Evolutionary conservation across 805 yeast genomes (phyloP), one percentile per base, ranked within the genome.

Genomic region (Candida morakotiae): DNA sequence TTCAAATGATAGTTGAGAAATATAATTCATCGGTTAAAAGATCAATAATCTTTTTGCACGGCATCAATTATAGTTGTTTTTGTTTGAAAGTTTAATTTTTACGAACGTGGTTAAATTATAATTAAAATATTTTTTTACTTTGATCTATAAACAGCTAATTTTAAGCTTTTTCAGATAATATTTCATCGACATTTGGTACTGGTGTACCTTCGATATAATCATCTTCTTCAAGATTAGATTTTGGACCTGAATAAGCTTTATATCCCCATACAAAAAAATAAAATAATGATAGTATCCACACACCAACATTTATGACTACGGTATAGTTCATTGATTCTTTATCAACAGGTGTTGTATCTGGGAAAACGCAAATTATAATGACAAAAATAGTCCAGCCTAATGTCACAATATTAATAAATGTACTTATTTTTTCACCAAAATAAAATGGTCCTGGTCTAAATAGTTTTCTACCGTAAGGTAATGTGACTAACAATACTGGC

Each of bases 381-480:
- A 74, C 70, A 47, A 71, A 83, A 0, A 52, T 43, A 35, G 75
- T 70, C 69, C 78, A 83, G 3, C 61, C 34, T 9, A 57, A 52
- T 0, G 84, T 67, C 15, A 67, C 49, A 54, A 71, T 52, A 34
- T 76, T 73, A 27, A 78, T 55, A 5, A 56, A 48, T 17, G 67
- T 69, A 9, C 79, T 71, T 53, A 64, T 48, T 17, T 53, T 35
- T 10, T 63, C 59, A 23, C 91, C 91, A 30, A 81, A 53, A 52
- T 77, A 73, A 53, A 83, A 83, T 4, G 78, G 77, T 3, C 91
- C 93, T 1, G 87, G 87, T 9, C 52, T 63, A 48, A 80, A 79
- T 32, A 73, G 60, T 9, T 61, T 58, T 38, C 62, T 62, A 24
- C 79, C 80, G 18, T 29, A 30, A 1, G 78, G 68, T 37, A 75